These are phyloP conservation scores for Sapria himalayana DNA, from an alignment of 345 rosid species.

Conservation along the genomic window DNA sequence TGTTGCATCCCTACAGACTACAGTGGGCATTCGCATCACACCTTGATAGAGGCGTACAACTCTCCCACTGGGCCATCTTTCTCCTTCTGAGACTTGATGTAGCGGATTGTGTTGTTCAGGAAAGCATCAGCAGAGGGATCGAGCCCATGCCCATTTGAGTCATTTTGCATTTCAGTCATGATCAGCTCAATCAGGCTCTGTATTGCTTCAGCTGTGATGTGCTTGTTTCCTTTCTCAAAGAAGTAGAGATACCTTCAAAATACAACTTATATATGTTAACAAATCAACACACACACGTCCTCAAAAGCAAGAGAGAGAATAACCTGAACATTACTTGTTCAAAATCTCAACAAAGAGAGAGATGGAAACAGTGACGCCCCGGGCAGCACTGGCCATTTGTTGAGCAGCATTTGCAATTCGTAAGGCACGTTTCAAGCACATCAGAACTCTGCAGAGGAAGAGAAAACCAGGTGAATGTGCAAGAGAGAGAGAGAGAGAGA, in stretches of 20 bases:
- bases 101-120: slow-evolving; percentile 52
- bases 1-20: too few relatives aligned
- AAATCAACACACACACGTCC: neutral
- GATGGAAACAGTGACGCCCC: slow-evolving; percentile 62
- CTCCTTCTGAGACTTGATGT: slow-evolving; percentile 82
- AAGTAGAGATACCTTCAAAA: slow-evolving; percentile 63
- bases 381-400: slow-evolving; percentile 58
- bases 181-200: slow-evolving; percentile 67
- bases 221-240: slow-evolving; percentile 76
- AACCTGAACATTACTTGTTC: slow-evolving; percentile 43
- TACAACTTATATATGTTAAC: neutral
- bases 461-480: neutral
- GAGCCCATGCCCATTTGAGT: slow-evolving; percentile 21
- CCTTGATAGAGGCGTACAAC: slow-evolving; percentile 52
- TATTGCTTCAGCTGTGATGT: slow-evolving; percentile 46
- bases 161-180: slow-evolving; percentile 56
- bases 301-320: neutral
- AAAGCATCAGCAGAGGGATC: slow-evolving; percentile 67
- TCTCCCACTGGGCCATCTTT: slow-evolving; percentile 81
- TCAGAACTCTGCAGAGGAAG: slow-evolving; percentile 41
- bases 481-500: too few relatives aligned
- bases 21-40: too few relatives aligned
- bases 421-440: slow-evolving; percentile 81
- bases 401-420: slow-evolving; percentile 95
- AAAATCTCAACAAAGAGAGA: slow-evolving; percentile 77